These are phyloP conservation scores for Tirmania nivea DNA, from an alignment of 495 filamentous ascomycete species.

Conservation along the genomic window DNA sequence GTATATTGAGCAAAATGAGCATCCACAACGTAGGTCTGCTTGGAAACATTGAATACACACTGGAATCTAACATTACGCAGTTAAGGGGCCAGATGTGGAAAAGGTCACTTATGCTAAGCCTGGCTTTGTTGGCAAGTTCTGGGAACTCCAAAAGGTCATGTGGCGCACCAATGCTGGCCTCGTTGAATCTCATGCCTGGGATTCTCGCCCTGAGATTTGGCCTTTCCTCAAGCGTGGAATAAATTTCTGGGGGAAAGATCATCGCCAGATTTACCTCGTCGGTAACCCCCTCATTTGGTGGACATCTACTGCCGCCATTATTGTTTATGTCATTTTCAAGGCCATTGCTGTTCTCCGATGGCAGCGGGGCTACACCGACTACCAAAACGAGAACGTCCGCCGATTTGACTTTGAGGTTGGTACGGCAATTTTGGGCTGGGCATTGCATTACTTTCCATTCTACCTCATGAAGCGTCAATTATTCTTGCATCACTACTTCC, in stretches of 20 bases:
- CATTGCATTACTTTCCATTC: slow-evolving; percentile 94
- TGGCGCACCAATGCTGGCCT: slow-evolving; percentile 95
- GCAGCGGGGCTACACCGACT: slow-evolving; percentile 82
- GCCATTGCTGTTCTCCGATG: slow-evolving; percentile 70
- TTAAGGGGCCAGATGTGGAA: slow-evolving; percentile 46
- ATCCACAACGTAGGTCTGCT: slow-evolving; percentile 32
- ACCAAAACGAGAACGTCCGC: slow-evolving; percentile 58
- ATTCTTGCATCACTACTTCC: slow-evolving; percentile 90
- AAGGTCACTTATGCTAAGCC: slow-evolving; percentile 90
- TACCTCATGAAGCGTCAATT: slow-evolving; percentile 86
- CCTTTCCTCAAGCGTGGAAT: slow-evolving; percentile 83
- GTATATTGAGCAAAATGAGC: slow-evolving; percentile 81
- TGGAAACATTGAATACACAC: background rate
- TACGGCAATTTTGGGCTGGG: slow-evolving; percentile 73
- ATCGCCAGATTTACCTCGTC: slow-evolving; percentile 88
- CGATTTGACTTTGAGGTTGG: slow-evolving; percentile 96
- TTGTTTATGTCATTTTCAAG: slow-evolving; percentile 62
- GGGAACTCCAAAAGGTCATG: slow-evolving; percentile 98
- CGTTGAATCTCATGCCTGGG: slow-evolving; percentile 92
- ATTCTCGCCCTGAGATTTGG: slow-evolving; percentile 86
- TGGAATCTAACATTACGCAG: background rate
- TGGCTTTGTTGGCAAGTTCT: slow-evolving; percentile 95
- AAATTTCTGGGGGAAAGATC: slow-evolving; percentile 95
- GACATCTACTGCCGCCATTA: slow-evolving; percentile 63
- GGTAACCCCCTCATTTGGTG: slow-evolving; percentile 95